Base-by-base conservation (phyloP, 495 filamentous ascomycete genomes). In the Xylaria flabelliformis region DNA sequence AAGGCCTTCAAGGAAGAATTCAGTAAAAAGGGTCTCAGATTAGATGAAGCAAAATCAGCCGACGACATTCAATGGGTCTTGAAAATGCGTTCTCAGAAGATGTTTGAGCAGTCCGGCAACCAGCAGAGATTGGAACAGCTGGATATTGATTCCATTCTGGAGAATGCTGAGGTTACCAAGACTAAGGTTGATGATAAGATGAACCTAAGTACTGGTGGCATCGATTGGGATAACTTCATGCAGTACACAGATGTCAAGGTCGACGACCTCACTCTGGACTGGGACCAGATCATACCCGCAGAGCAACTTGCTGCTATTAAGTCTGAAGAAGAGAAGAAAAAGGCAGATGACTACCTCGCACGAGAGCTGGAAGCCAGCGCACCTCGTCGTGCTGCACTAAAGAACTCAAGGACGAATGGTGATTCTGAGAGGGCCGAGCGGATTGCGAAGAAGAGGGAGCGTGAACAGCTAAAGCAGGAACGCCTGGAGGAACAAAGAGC, bases 231-330 rank as follows among this genome's bases (percentile, higher is more conserved):
- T 78, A 97, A 98, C 64, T 99, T 98, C 80, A 88, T 98, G 81
- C 94, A 93, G 73, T 96, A 96, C 72, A 95, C 93, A 4, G 94
- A 98, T 75, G 93, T 98, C 81, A 97, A 97, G 81, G 91, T 97
- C 29, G 93, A 97, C 77, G 91, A 94, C 73, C 87, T 97, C 48
- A 75, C 75, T n/a, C 80, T 86, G 8, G 92, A 92, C 71, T 99
- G 96, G 96, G 97, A 98, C 74, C 91, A 98, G 68, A 98, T 99
- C 77, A 99, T 99, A 72, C 97, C 96, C 1, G 94, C 94, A 73
- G 94, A 97, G 8, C 88, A 97, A 75, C 88, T 98, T 26, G 94
- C 92, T 29, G 90, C 89, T 63, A 91, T 98, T 80, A 97, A 95
- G 79, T 92, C 90, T 0, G 93, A 97, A 69, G 95, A 97, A 78